Evolutionary conservation across 306 rosid genomes (phyloP).

Genomic region (Carpinus viminea): DNA sequence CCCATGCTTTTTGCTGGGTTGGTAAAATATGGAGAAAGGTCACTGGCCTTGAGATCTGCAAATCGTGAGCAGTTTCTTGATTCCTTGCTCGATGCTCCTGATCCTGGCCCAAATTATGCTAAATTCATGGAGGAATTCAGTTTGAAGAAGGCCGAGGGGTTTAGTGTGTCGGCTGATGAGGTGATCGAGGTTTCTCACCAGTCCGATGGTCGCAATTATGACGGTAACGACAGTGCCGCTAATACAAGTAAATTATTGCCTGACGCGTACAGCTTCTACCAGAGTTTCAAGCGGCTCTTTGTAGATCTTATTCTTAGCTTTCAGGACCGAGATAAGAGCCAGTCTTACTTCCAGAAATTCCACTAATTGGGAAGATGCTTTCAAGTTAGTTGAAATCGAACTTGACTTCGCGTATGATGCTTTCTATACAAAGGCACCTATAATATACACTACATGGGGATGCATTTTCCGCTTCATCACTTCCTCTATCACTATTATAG

Average conservation of each 20-base stretch:
- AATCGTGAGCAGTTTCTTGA: background rate
- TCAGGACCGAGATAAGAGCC: background rate
- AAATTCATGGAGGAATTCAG: slow-evolving; percentile 9
- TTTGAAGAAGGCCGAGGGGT: background rate
- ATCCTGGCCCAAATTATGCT: slow-evolving; percentile 17
- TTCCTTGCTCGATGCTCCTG: slow-evolving; percentile 12
- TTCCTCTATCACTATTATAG: background rate
- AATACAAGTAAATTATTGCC: background rate
- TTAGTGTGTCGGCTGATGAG: slow-evolving; percentile 1
- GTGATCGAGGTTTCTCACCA: background rate
- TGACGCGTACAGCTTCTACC: background rate
- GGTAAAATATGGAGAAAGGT: background rate
- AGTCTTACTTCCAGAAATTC: background rate
- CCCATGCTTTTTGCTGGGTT: background rate
- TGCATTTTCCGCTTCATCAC: background rate
- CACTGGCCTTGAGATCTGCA: slow-evolving; percentile 4
- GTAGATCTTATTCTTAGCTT: slow-evolving; percentile 4
- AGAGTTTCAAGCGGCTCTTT: background rate
- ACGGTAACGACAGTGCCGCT: background rate
- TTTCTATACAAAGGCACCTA: background rate
- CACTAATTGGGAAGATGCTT: background rate
- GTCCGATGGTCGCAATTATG: background rate
- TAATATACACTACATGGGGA: background rate
- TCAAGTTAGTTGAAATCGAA: background rate
- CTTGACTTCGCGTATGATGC: background rate